Base-by-base conservation (phyloP, 1,284 basidiomycete species). In the Boletus calvinii region DNA sequence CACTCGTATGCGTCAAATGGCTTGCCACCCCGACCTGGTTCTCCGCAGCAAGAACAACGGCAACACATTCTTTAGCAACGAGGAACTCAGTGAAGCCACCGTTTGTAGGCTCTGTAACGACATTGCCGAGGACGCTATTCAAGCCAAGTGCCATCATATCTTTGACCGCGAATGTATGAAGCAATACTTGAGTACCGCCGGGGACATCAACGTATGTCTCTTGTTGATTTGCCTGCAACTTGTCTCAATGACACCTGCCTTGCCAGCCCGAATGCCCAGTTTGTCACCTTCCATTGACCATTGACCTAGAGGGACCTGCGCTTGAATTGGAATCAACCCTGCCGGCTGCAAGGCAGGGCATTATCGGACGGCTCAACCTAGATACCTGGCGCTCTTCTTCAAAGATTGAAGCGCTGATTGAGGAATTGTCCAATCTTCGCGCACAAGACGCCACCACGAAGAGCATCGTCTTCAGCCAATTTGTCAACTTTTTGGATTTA, bases 21-120 rank as follows among this genome's bases (percentile, higher is more conserved):
- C 92, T 11, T 95, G 92, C 63, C 92, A 94, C 67, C 93, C 94
- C 1, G 97, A 99, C 68, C 81, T 99, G 35, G 96, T 99, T 18
- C 77, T 99, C 34, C 87, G 93, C 59, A 94, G 92, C 73, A 90
- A 87, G 71, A 85, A 80, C 20, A 90, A 90, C 57, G 79, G 81
- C 1, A 76, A 77, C 12, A 76, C 79, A 40, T 88, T 90, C 62
- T 22, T 68, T 12, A 61, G 74, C 3, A 67, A 71, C n/a, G 77
- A 83, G 11, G 84, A 91, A 38, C 62, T 75, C 9, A 79, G 77
- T 18, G 89, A 92, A 68, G 84, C 85, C 7, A 87, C 88, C 0
- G 80, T 95, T 4, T 99, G 97, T 68, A 81, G 95, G 44, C 75
- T 99, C n/a, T 99, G 97, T 72, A 92, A 94, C 59, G 97, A 99